Evolutionary conservation across 1,139 yeast species (phyloP).

Genomic region (Saccharomyces uvarum): DNA sequence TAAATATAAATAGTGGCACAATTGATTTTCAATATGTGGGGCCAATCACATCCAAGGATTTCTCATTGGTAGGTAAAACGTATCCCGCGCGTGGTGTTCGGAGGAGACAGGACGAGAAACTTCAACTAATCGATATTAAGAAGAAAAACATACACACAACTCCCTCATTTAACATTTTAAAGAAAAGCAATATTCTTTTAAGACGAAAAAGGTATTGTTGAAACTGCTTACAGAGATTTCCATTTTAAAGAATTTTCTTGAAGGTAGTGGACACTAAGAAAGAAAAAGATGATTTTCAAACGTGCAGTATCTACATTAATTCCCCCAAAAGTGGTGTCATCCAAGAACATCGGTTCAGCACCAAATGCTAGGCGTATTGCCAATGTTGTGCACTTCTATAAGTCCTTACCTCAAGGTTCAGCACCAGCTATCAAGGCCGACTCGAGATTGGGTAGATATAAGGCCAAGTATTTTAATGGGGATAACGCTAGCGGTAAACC

Average conservation of each 20-base stretch:
- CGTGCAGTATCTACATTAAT: conserved; percentile 86
- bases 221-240: neutral
- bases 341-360: conserved; percentile 88
- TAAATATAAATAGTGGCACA: neutral
- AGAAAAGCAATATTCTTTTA: neutral
- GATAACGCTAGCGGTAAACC: conserved; percentile 78
- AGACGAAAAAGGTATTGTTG: neutral
- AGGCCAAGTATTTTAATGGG: conserved; percentile 70
- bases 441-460: conserved; percentile 52
- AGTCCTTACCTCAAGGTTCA: conserved; percentile 90
- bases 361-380: conserved; percentile 97
- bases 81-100: neutral
- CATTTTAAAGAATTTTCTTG: neutral
- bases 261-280: neutral
- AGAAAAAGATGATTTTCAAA: conserved; percentile 51
- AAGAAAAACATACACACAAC: neutral
- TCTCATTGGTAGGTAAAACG: neutral
- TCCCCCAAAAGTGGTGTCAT: conserved; percentile 98
- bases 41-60: neutral
- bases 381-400: conserved; percentile 90
- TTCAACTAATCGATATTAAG: neutral
- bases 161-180: neutral
- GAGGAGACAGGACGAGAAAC: neutral
- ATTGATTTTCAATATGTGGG: neutral
- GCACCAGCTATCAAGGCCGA: conserved; percentile 70